Percentiles rank a stretch among this genome's conserved stretches.
phyloP scores from a whole-genome alignment of 225 moss, liverwort and hornwort species.

The Marchantia polymorpha region DNA sequence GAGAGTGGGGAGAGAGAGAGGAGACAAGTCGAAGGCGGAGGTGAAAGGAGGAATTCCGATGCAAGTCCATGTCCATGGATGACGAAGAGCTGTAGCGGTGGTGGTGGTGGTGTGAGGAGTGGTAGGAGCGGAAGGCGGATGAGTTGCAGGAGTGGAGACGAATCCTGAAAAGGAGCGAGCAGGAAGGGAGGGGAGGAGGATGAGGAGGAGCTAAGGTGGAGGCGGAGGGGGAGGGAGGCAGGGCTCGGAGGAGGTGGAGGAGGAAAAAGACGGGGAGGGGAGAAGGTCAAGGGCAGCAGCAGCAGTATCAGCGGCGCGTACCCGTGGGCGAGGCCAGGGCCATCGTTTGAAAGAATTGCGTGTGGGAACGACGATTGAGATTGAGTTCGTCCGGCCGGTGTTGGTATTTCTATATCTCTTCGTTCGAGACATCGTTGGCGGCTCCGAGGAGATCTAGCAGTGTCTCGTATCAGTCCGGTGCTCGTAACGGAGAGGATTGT shows the following conservation, averaged over 20 bases:
- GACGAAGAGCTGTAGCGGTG: not conserved
- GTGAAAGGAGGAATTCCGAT: not conserved
- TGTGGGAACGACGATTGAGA: not conserved
- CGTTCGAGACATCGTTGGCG: constrained; percentile 12
- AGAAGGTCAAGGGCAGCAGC: not conserved
- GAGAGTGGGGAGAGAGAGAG: no score
- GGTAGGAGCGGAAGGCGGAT: not conserved
- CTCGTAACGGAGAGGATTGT: constrained; percentile 5
- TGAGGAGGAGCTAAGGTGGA: not conserved
- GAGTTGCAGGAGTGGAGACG: not conserved
- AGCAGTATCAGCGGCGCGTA: not conserved
- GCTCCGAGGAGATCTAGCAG: constrained; percentile 14
- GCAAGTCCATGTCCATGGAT: not conserved
- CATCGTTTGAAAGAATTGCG: not conserved
- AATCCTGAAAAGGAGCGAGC: not conserved
- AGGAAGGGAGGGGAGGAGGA: not conserved
- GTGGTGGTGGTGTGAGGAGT: not conserved
- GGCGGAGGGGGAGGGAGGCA: not conserved
- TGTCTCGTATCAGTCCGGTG: not conserved
- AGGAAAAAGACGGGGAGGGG: not conserved
- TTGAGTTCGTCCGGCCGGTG: constrained; percentile 5
- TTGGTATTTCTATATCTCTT: not conserved
- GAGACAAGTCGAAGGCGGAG: not conserved
- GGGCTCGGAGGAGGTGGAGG: not conserved
- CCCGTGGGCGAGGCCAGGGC: not conserved